Base-by-base conservation (phyloP, 2,329 filamentous ascomycete genomes). In the Knufia fluminis region DNA sequence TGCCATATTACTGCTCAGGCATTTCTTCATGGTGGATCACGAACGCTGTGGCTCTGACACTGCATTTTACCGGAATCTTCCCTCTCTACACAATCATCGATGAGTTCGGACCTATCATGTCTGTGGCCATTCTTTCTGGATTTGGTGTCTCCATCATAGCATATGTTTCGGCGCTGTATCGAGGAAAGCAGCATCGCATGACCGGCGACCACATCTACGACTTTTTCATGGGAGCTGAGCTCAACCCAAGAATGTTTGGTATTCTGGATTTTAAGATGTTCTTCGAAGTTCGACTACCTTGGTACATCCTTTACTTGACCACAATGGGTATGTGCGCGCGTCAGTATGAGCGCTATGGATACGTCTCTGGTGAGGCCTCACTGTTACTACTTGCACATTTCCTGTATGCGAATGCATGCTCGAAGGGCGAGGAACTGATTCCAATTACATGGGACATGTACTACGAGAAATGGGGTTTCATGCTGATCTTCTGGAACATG, bases 401-500 rank as follows among this genome's bases (percentile, higher is more conserved):
- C 69, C 76, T 95, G 40, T 95, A 95, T 62, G 87, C 88, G 63
- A 92, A 94, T 66, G 88, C 89, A 47, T 95, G 89, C 72, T 81
- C 83, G 59, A 95, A 95, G 72, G 90, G 85, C 42, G 89, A 95
- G 69, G 87, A 95, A 69, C 79, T 88, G 64, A 95, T 95, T 66
- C 78, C 88, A 52, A 85, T 85, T 7, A 92, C 87, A 44, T 95
- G 89, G 81, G 89, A 95, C 62, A 94, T 95, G 84, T 94, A 94
- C 74, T 91, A 88, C 61, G 89, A 95, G 75, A 95, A 95, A 71
- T 90, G 86, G 80, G 89, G 89, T 46, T 95, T 95, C 74, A 95
- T 95, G 89, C 79, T 95, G 58, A 94, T 94, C 67, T 95, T 95
- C 79, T 95, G 89, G 89, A 95, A 95, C 69, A 74, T 95, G 65